Percentiles rank a stretch among this genome's conserved stretches.
Evolutionary conservation across 1,139 yeast genomes (phyloP).

Genomic region (Pichia sp.): DNA sequence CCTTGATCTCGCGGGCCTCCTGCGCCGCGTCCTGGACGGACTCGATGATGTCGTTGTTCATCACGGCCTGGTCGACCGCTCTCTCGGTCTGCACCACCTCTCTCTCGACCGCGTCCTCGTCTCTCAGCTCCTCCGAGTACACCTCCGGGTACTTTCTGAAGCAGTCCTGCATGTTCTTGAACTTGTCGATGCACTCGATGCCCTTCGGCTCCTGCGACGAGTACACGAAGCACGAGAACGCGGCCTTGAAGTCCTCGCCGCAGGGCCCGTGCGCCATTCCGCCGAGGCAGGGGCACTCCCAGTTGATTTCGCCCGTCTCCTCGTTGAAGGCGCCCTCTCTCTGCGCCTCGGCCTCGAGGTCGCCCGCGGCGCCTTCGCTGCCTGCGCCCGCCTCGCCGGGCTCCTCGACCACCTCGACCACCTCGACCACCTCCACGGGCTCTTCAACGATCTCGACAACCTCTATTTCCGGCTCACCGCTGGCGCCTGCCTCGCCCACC

Average conservation of each 20-base stretch:
- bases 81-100: conserved; percentile 17
- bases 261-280: conserved; percentile 99
- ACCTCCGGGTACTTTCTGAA: conserved; percentile 92
- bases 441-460: not conserved
- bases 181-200: conserved; percentile 89
- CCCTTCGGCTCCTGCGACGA: conserved; percentile 97
- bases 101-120: conserved; percentile 49
- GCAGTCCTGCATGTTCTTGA: conserved; percentile 90
- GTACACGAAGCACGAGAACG: conserved; percentile 92
- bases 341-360: conserved; percentile 21
- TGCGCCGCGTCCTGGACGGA: conserved; percentile 22
- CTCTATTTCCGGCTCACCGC: not conserved
- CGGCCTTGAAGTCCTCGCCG: conserved; percentile 95
- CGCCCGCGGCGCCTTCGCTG: conserved; percentile 12
- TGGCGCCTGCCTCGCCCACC: not conserved
- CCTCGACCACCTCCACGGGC: conserved; percentile 18
- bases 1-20: conserved; percentile 28
- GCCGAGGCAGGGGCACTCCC: conserved; percentile 99
- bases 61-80: conserved; percentile 20
- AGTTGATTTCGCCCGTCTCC: conserved; percentile 97
- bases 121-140: conserved; percentile 86
- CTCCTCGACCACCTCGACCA: conserved; percentile 12
- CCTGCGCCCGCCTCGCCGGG: conserved; percentile 4
- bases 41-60: conserved; percentile 21
- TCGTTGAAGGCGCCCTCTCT: conserved; percentile 72